phyloP scores from a whole-genome alignment of 2,329 filamentous ascomycete species.

The Colletotrichum tropicicola region DNA sequence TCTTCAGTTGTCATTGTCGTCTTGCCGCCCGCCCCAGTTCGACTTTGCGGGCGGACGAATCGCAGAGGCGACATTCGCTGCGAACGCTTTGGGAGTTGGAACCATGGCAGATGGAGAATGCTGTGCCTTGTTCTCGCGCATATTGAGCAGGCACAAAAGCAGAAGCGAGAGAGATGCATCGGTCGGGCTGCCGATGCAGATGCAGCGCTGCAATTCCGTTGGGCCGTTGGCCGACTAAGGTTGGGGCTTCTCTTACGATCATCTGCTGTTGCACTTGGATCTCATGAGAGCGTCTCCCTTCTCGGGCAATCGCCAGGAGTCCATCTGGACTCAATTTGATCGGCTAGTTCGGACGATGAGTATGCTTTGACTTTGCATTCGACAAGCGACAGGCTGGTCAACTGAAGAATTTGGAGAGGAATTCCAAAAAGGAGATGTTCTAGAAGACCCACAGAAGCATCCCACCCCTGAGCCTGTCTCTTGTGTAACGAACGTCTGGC shows the following conservation, averaged over 20 bases:
- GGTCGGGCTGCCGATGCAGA: background rate
- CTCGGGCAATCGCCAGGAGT: background rate
- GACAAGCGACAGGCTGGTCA: background rate
- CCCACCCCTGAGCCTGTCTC: conserved; percentile 5
- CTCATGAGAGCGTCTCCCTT: background rate
- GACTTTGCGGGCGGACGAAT: conserved; percentile 5
- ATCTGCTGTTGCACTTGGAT: conserved; percentile 1
- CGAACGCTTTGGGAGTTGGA: background rate
- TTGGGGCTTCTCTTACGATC: conserved; percentile 9
- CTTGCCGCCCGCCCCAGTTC: conserved; percentile 3
- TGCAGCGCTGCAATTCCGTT: conserved; percentile 1
- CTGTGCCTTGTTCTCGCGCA: conserved; percentile 4
- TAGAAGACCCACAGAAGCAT: conserved; percentile 17
- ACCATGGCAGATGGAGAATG: conserved; percentile 7
- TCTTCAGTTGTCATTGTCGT: conserved; percentile 11
- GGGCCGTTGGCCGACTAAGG: background rate
- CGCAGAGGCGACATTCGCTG: background rate
- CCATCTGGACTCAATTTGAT: background rate
- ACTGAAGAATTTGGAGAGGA: background rate
- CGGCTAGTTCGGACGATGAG: conserved; percentile 11
- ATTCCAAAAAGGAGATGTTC: conserved; percentile 20
- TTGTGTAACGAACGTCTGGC: conserved; percentile 19
- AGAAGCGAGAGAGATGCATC: conserved; percentile 4
- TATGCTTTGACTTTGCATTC: background rate
- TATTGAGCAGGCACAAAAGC: background rate